Percentiles rank a stretch among this genome's conserved stretches.
Conservation (phyloP, 2,329 filamentous ascomycete species). For the Fusarium udum region DNA sequence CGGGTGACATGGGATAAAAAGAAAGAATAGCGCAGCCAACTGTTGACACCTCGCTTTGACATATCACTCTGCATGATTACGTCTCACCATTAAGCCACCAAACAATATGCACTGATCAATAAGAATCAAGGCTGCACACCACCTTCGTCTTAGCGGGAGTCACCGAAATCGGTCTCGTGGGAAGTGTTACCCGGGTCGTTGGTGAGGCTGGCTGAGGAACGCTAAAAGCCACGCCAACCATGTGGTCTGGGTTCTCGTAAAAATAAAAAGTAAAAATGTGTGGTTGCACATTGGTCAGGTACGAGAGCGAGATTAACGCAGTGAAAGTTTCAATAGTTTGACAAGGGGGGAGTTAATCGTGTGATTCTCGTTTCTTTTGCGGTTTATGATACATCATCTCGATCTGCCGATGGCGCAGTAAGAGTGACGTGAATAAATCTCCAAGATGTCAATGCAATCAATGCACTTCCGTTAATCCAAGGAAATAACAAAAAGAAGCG, state of each 20-base stretch:
- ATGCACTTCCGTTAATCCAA: background rate
- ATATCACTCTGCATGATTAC: background rate
- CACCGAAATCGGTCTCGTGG: background rate
- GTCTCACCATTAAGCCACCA: background rate
- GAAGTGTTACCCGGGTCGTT: background rate
- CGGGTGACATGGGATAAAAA: background rate
- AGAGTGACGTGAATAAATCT: background rate
- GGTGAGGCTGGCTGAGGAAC: background rate
- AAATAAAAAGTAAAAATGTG: background rate
- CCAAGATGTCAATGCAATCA: background rate
- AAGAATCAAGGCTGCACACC: background rate
- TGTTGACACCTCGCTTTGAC: background rate
- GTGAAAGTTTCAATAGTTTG: background rate
- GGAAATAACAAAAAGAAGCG: background rate
- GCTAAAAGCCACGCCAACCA: background rate
- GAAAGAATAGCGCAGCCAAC: background rate
- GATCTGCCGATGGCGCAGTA: background rate
- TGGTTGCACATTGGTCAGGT: background rate
- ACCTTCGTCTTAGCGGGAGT: background rate
- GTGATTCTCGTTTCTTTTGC: background rate
- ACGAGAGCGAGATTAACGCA: background rate
- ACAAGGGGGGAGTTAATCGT: background rate
- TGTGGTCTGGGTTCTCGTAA: background rate
- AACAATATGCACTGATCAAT: background rate
- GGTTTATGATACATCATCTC: background rate